Percentiles rank a stretch among this genome's conserved stretches.
Evolutionary conservation across 495 filamentous ascomycete genomes (phyloP).

Genomic region (Opeltia flavorubescens): DNA sequence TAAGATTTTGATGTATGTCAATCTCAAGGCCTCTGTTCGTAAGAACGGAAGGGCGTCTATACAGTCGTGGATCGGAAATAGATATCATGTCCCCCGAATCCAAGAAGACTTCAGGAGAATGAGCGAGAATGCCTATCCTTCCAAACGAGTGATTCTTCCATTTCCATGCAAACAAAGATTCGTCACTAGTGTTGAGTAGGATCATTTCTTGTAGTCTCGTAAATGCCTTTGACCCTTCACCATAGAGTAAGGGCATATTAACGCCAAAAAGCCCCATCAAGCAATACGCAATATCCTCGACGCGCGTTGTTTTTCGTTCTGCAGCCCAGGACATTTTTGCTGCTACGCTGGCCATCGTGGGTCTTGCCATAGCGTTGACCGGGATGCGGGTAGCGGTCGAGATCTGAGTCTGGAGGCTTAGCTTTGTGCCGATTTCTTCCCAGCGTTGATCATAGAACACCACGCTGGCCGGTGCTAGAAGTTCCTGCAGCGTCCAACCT

Average conservation of each 20-base stretch:
- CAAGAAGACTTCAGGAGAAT: not conserved
- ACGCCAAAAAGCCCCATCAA: conserved; percentile 17
- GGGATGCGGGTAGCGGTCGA: conserved; percentile 16
- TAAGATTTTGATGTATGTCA: not conserved
- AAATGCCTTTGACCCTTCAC: conserved; percentile 18
- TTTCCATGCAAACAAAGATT: conserved; percentile 16
- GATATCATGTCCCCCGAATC: not conserved
- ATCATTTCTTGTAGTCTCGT: conserved; percentile 19
- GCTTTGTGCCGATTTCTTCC: conserved; percentile 17
- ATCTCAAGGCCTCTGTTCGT: not conserved
- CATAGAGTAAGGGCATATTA: conserved; percentile 20
- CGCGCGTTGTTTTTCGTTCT: conserved; percentile 12
- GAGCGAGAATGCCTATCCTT: not conserved
- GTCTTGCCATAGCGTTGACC: not conserved
- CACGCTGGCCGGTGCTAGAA: conserved; percentile 24
- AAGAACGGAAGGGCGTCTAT: not conserved
- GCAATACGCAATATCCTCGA: conserved; percentile 18
- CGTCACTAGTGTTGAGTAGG: conserved; percentile 12
- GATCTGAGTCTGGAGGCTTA: not conserved
- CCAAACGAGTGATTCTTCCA: not conserved
- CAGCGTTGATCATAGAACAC: conserved; percentile 21
- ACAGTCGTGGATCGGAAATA: not conserved
- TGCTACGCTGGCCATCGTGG: conserved; percentile 4
- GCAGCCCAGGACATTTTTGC: conserved; percentile 17
- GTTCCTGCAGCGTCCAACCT: too few relatives aligned